A percentile compares a stretch with the other conserved stretches of the same genome.
These are phyloP conservation scores for Magnaporthiopsis incrustans DNA, from an alignment of 2,329 filamentous ascomycete species.

Conservation along the genomic window DNA sequence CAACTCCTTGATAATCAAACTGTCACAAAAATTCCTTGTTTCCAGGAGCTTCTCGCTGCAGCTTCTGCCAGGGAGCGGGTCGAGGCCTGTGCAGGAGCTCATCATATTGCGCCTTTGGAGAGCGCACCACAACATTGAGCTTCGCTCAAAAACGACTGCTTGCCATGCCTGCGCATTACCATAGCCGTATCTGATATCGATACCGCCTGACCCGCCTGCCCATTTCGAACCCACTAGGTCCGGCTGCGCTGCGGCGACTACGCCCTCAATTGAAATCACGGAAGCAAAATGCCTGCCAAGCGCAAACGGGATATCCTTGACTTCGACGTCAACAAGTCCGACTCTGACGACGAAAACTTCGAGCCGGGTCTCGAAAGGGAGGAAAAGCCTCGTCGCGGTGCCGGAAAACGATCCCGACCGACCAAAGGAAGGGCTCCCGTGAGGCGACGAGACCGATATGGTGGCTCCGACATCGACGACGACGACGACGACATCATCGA, in stretches of 20 bases:
- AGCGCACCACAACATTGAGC: neutral
- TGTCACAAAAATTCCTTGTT: neutral
- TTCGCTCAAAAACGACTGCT: neutral
- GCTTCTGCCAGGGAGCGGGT: neutral
- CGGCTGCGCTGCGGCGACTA: no score
- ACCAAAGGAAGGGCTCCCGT: constrained; percentile 21
- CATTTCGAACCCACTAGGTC: no score
- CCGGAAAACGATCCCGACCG: constrained; percentile 25
- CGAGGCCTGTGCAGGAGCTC: neutral
- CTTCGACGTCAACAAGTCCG: constrained; percentile 60
- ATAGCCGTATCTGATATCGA: neutral
- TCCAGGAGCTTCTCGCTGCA: neutral
- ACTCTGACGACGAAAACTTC: constrained; percentile 59
- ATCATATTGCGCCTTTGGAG: neutral
- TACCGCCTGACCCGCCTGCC: neutral
- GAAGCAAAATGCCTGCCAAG: constrained; percentile 35
- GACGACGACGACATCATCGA: constrained; percentile 47
- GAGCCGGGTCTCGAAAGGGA: constrained; percentile 41
- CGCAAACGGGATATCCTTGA: constrained; percentile 48
- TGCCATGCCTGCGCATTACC: neutral
- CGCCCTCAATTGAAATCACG: neutral
- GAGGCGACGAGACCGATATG: constrained; percentile 37
- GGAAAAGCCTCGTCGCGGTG: constrained; percentile 29
- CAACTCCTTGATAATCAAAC: neutral
- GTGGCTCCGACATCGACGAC: constrained; percentile 55